Evolutionary conservation across 306 rosid genomes (phyloP).

Genomic region (Vigna radiata): DNA sequence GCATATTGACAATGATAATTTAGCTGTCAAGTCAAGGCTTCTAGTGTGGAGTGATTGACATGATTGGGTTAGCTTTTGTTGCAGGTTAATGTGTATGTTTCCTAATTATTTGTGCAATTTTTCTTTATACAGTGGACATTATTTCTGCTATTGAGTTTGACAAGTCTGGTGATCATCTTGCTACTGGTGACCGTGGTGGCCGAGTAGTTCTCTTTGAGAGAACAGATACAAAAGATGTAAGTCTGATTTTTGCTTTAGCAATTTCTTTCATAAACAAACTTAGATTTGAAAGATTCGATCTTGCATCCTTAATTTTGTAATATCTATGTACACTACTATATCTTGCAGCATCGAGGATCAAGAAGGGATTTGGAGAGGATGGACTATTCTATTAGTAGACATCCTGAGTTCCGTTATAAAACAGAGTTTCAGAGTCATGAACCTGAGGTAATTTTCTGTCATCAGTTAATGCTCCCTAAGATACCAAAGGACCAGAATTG

Average conservation of each 20-base stretch:
- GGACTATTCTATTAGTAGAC: conserved; percentile 81
- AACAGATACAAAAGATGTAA: conserved; percentile 89
- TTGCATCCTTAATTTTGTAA: conserved; percentile 31
- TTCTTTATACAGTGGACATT: conserved; percentile 82
- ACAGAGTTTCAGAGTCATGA: conserved; percentile 99
- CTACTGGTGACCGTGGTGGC: conserved; percentile 99
- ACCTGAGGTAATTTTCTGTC: conserved; percentile 74
- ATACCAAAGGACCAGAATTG: conserved; percentile 19
- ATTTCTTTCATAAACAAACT: conserved; percentile 15
- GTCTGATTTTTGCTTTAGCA: conserved; percentile 45
- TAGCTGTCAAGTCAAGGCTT: background rate
- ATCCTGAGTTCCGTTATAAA: conserved; percentile 98
- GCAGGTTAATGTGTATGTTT: conserved; percentile 38
- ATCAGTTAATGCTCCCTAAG: conserved; percentile 15
- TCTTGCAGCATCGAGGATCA: conserved; percentile 71
- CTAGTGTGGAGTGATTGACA: background rate
- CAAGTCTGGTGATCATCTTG: conserved; percentile 95
- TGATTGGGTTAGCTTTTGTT: conserved; percentile 34
- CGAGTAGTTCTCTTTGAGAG: conserved; percentile 99
- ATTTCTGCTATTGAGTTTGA: conserved; percentile 99
- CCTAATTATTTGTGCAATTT: conserved; percentile 37
- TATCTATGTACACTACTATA: conserved; percentile 35
- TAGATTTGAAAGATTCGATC: conserved; percentile 23
- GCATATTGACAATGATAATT: background rate
- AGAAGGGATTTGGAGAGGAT: conserved; percentile 89